Evolutionary conservation across 2,329 filamentous ascomycete species (phyloP), one percentile per base, ranked within the genome.

Genomic region (Chaetothyriales sp.): DNA sequence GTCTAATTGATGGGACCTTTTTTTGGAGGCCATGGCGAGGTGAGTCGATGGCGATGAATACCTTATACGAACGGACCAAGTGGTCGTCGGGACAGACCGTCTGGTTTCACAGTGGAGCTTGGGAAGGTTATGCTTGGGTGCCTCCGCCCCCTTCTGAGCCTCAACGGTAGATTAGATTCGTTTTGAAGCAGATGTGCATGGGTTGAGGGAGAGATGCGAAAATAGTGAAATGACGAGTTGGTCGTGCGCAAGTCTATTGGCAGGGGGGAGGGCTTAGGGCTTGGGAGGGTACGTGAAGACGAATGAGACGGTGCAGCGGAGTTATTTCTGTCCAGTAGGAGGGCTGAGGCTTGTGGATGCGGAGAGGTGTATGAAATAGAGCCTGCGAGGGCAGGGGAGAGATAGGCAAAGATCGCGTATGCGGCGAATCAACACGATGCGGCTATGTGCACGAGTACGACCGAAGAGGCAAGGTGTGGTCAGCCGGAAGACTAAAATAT

Each of bases 61-160:
- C 50, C 51, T 43, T 56, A 57, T 56, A 57, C 53, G 57, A 58
- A 54, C 51, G 52, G 52, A 56, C 56, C 52, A 58, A 56, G 51
- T 48, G 54, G 52, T 51, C 40, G 49, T 47, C 49, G 44, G 5
- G 48, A 22, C 2, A 43, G 43, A 25, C 43, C 29, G 43, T 55
- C 48, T 55, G 50, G 59, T 59, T 57, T 61, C 56, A 55, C 49
- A 44, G 58, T 56, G 53, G 58, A 56, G 55, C 51, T 55, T 51
- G 25, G 46, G 47, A 44, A 57, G 56, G 56, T 51, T 57, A 57
- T 56, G 58, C 56, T 46, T 46, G n/a, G 44, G 44, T 46, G 46
- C 25, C 59, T 58, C 57, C 53, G 59, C 59, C 59, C 59, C 59
- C 54, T 61, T 57, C 56, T 57, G 59, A 61, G 59, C 58, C 59